phyloP scores from a whole-genome alignment of 169 alveolate species.

The Plasmodium adleri region DNA sequence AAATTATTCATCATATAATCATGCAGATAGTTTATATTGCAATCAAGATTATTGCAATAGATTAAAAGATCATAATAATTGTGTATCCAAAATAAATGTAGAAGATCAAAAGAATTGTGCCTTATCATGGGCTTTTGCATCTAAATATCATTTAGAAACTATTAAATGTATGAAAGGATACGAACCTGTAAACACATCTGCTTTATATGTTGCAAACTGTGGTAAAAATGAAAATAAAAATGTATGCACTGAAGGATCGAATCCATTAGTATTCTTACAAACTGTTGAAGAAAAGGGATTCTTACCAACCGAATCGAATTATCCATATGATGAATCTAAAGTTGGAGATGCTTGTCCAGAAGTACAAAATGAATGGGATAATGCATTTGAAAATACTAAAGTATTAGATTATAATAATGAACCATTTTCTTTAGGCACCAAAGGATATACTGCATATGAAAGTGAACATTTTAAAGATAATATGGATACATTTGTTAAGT shows the following conservation, averaged over 20 bases:
- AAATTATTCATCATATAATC: neutral
- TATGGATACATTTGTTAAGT: conserved; percentile 28
- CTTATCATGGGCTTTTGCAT: conserved; percentile 75
- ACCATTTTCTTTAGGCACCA: neutral
- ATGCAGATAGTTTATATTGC: conserved; percentile 31
- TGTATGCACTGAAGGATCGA: neutral
- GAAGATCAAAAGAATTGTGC: conserved; percentile 71
- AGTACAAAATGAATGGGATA: neutral
- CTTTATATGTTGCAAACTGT: conserved; percentile 6
- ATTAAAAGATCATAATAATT: conserved; percentile 40
- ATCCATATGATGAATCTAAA: neutral
- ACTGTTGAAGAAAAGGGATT: neutral
- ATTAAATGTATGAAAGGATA: conserved; percentile 37
- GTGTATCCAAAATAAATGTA: conserved; percentile 38
- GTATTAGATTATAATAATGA: neutral
- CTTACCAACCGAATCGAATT: neutral
- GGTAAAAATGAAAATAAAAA: neutral
- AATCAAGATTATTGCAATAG: conserved; percentile 46
- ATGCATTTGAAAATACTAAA: neutral
- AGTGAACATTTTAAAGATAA: neutral
- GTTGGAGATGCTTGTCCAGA: conserved; percentile 8
- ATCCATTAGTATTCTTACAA: neutral
- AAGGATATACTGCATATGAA: conserved; percentile 2
- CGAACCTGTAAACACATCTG: neutral
- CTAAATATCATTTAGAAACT: conserved; percentile 71